Percentiles rank a stretch among this genome's conserved stretches.
phyloP scores from a whole-genome alignment of 306 rosid genomes.

The Glycine latifolia region DNA sequence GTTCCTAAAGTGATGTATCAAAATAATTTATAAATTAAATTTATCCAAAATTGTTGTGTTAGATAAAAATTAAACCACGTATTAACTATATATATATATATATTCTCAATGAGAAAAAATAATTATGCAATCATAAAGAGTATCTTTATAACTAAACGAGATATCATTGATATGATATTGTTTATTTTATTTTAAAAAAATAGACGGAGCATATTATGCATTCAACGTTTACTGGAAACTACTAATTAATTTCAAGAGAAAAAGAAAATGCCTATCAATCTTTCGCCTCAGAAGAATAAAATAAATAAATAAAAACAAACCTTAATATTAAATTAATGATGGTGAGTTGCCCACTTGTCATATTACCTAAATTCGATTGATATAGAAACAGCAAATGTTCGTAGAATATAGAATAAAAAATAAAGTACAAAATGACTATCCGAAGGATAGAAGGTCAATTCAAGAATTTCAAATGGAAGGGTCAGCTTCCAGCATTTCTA shows the following conservation, averaged over 20 bases:
- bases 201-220: background rate
- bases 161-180: background rate
- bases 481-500: slow-evolving; percentile 45
- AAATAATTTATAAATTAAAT: background rate
- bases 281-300: slow-evolving; percentile 19
- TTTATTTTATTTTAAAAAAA: background rate
- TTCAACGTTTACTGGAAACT: background rate
- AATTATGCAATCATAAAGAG: background rate
- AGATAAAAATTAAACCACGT: background rate
- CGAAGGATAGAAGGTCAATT: slow-evolving; percentile 48
- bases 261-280: background rate
- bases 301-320: slow-evolving; percentile 5
- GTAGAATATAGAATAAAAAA: slow-evolving; percentile 31
- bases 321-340: slow-evolving; percentile 17
- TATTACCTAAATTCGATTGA: slow-evolving; percentile 32
- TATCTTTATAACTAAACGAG: background rate
- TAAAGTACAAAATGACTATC: slow-evolving; percentile 28
- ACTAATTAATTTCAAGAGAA: background rate
- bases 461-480: slow-evolving; percentile 46
- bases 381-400: slow-evolving; percentile 28
- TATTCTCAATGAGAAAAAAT: no score
- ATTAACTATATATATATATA: no score
- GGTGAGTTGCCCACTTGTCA: slow-evolving; percentile 35
- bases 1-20: background rate
- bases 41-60: background rate